phyloP scores from a whole-genome alignment of 148 eudicot genomes.

The Persicaria maculosa region DNA sequence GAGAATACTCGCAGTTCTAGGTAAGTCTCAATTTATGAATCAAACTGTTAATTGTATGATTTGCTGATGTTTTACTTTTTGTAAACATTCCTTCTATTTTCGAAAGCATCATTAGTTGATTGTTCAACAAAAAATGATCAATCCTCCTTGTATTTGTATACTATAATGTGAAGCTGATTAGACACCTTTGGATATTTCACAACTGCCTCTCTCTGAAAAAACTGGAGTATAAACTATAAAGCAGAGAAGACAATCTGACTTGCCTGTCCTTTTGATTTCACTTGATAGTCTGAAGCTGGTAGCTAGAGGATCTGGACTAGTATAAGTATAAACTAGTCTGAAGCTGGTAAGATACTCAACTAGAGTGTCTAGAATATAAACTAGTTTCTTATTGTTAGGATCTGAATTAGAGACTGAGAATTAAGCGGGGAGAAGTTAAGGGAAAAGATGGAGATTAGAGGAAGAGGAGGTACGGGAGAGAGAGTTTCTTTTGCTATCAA shows the following conservation, averaged over 20 bases:
- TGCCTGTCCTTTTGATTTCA: neutral
- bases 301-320: neutral
- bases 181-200: neutral
- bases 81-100: neutral
- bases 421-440: too few relatives aligned
- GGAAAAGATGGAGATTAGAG: too few relatives aligned
- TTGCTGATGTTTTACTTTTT: neutral
- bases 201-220: too few relatives aligned
- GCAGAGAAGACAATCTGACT: neutral
- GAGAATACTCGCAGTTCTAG: conserved; percentile 84
- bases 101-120: neutral
- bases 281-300: neutral
- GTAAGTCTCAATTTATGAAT: conserved; percentile 28
- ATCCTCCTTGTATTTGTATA: neutral
- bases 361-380: too few relatives aligned
- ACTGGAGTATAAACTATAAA: neutral
- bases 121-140: neutral
- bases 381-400: too few relatives aligned
- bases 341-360: too few relatives aligned
- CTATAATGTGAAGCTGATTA: neutral
- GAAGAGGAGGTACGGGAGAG: too few relatives aligned
- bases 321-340: too few relatives aligned
- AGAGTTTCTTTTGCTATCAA: too few relatives aligned
- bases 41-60: neutral
- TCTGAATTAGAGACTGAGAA: too few relatives aligned